phyloP scores from a whole-genome alignment of 768 basidiomycete species.

The Russula lepida region DNA sequence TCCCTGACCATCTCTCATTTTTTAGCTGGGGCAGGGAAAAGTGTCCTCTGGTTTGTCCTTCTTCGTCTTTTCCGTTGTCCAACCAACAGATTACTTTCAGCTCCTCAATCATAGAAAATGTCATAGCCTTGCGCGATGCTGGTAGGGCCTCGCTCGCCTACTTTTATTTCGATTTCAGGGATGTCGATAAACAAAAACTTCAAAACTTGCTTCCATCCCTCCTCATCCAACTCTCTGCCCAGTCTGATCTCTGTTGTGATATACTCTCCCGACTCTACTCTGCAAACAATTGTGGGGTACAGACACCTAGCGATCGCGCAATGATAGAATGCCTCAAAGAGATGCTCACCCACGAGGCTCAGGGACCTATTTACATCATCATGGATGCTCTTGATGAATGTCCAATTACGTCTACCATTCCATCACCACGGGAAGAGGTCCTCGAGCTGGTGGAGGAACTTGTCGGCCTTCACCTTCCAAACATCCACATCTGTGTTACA shows the following conservation, averaged over 20 bases:
- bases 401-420: background rate
- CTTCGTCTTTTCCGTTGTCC: background rate
- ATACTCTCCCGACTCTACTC: background rate
- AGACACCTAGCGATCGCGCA: background rate
- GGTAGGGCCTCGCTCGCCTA: background rate
- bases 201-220: background rate
- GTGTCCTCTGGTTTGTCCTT: background rate
- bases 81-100: background rate
- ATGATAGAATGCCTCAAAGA: background rate
- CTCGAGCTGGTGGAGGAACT: background rate
- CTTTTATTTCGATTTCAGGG: background rate
- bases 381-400: constrained; percentile 1
- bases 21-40: constrained; percentile 1
- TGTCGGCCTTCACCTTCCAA: background rate
- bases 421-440: background rate
- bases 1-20: background rate
- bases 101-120: background rate
- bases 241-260: background rate
- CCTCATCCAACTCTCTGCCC: background rate
- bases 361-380: background rate
- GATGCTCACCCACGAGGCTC: background rate
- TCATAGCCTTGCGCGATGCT: background rate
- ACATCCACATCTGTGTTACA: background rate
- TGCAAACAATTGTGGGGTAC: background rate
- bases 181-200: background rate